phyloP scores from a whole-genome alignment of 1,284 basidiomycete genomes.

The Phylloporus gajari region DNA sequence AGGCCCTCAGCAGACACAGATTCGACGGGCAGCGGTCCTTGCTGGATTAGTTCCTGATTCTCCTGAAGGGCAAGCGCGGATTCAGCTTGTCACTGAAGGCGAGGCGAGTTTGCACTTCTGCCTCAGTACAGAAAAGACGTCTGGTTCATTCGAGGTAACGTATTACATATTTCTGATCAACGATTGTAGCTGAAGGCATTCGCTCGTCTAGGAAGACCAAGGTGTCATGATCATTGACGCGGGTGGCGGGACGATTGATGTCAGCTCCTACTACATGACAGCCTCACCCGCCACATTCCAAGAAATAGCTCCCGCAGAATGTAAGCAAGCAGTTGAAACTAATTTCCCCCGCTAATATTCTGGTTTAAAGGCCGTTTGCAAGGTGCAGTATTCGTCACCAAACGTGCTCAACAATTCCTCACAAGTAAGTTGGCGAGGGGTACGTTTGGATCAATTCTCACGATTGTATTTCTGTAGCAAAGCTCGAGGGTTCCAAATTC shows the following conservation, averaged over 20 bases:
- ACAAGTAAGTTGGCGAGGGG: slow-evolving; percentile 30
- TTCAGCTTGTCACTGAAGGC: slow-evolving; percentile 62
- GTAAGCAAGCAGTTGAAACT: slow-evolving; percentile 28
- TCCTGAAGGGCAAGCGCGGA: slow-evolving; percentile 47
- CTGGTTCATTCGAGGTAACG: slow-evolving; percentile 51
- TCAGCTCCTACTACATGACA: slow-evolving; percentile 48
- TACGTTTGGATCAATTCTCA: neutral
- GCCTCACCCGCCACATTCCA: slow-evolving; percentile 33
- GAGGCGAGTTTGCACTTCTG: slow-evolving; percentile 63
- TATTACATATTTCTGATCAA: neutral
- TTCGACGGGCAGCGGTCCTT: slow-evolving; percentile 49
- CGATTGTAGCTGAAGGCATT: slow-evolving; percentile 12
- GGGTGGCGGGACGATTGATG: slow-evolving; percentile 60
- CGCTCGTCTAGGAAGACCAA: slow-evolving; percentile 41
- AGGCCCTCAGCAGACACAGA: slow-evolving; percentile 49
- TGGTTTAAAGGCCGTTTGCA: slow-evolving; percentile 43
- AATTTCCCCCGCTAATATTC: slow-evolving; percentile 13
- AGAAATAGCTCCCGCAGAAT: slow-evolving; percentile 47
- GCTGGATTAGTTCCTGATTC: slow-evolving; percentile 50
- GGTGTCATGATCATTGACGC: slow-evolving; percentile 62
- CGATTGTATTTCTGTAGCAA: slow-evolving; percentile 36
- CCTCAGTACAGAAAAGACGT: slow-evolving; percentile 50
- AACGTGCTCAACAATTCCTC: slow-evolving; percentile 46
- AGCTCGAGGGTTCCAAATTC: slow-evolving; percentile 48
- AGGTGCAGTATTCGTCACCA: slow-evolving; percentile 49